Base-by-base conservation (phyloP, 148 eudicot species). In the Euryodendron excelsum region DNA sequence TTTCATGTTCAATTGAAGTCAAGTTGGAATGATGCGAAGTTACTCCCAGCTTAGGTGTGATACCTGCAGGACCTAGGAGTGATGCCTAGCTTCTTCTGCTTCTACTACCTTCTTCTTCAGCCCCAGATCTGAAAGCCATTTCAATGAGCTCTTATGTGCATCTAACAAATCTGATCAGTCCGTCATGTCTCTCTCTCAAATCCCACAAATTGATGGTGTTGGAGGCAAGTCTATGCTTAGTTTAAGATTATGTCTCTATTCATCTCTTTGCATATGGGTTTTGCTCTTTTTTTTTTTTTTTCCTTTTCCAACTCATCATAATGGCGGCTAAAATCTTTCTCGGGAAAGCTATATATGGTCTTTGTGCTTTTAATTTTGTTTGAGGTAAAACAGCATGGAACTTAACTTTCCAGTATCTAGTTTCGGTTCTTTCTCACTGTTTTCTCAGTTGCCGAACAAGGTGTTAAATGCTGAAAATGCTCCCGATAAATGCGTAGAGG, bases 81-180 rank as follows among this genome's bases (percentile, higher is more conserved):
- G n/a, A n/a, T n/a, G n/a, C n/a, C n/a, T n/a, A n/a, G n/a, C n/a
- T n/a, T n/a, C n/a, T n/a, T n/a, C n/a, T n/a, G n/a, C n/a, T n/a
- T n/a, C n/a, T n/a, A n/a, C n/a, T n/a, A n/a, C n/a, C n/a, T n/a
- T n/a, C n/a, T n/a, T 53, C 31, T 73, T 73, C 44, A 10, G 47
- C 64, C 76, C 63, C 13, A 56, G 63, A 73, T 73, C 64, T 33
- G 76, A 73, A 36, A 12, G 31, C 61, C 20, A 30, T 21, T 9
- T 55, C 30, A 1, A 8, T 34, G 15, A 47, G 13, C 21, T 63
- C 39, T n/a, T n/a, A n/a, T n/a, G n/a, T n/a, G n/a, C n/a, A n/a
- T n/a, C n/a, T n/a, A n/a, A n/a, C n/a, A n/a, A n/a, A n/a, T 33
- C 39, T 15, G 47, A 56, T 73, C 47, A 25, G 5, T 56, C 74